These are phyloP conservation scores for Trichophyton equinum DNA, from an alignment of 2,329 filamentous ascomycete genomes.

Conservation along the genomic window DNA sequence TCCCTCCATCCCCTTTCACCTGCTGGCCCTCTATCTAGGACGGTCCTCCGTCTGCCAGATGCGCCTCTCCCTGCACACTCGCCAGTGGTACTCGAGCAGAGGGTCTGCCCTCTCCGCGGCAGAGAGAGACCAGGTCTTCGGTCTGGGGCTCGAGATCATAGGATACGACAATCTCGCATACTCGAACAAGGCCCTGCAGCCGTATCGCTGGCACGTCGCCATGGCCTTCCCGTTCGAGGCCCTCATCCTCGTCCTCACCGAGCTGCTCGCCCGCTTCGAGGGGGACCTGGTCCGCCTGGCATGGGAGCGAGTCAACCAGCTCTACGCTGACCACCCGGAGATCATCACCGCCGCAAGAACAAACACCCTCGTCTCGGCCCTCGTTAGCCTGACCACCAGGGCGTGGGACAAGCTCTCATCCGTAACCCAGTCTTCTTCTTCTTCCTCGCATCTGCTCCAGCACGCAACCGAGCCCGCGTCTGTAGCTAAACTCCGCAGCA, in stretches of 20 bases:
- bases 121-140: constrained; percentile 28
- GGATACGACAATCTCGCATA: constrained; percentile 25
- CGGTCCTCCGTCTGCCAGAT: neutral
- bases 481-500: neutral
- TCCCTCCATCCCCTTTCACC: constrained; percentile 26
- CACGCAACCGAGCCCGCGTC: neutral
- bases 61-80: constrained; percentile 7
- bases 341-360: neutral
- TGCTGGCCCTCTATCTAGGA: neutral
- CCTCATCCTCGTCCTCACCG: constrained; percentile 34
- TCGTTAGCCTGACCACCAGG: neutral
- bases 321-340: neutral
- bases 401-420: neutral
- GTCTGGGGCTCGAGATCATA: constrained; percentile 23
- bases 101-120: constrained; percentile 15
- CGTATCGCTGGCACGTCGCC: constrained; percentile 33
- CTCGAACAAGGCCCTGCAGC: constrained; percentile 24
- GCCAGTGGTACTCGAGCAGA: neutral
- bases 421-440: neutral
- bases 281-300: constrained; percentile 24
- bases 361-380: neutral
- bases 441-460: neutral
- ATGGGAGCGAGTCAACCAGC: constrained; percentile 23
- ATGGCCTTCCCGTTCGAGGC: constrained; percentile 38
- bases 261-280: constrained; percentile 25